Evolutionary conservation across 1,284 basidiomycete genomes (phyloP), one percentile per base, ranked within the genome.

Genomic region (Pseudomicrostroma phylloplanum): DNA sequence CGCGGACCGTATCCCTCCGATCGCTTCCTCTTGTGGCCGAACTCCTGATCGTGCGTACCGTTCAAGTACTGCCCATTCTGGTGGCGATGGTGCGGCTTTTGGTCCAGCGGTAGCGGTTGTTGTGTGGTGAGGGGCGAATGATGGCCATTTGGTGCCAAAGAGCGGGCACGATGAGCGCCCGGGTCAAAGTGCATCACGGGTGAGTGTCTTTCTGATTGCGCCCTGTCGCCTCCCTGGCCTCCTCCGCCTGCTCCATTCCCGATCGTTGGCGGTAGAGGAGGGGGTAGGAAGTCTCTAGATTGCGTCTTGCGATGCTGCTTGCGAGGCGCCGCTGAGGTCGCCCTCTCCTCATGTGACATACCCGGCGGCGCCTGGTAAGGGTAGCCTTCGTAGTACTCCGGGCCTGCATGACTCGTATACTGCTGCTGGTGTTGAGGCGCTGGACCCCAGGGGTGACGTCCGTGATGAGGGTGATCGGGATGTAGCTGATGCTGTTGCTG

Each of bases 161-260:
- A 54, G 17, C 51, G 13, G 21, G 21, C 21, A 6, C 51, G 51
- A 21, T 54, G 6, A 8, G 8, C 13, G 51, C 13, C 21, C 19
- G 15, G 51, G 21, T 54, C 51, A 54, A 54, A 54, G 21, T 25
- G n/a, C 51, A 54, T 17, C 51, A 25, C 15, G 25, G 51, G 51
- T 3, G 51, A 54, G 6, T 17, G 17, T 25, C 51, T 6, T 23
- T 54, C 51, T 15, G 21, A 17, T 17, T 17, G 17, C 15, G 17
- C 17, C 17, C 43, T 3, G 21, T 17, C 17, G 15, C 17, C 43
- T 48, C 17, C 21, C 6, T 17, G 17, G 3, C 17, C 43, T 48
- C 43, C 43, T 3, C 17, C 43, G 21, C 43, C 12, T 21, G 43
- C 6, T n/a, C 43, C 21, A 12, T 21, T 21, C 12, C 43, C 43